Conservation (phyloP, 495 filamentous ascomycete species). For the Sabuloglossum arenarium region DNA sequence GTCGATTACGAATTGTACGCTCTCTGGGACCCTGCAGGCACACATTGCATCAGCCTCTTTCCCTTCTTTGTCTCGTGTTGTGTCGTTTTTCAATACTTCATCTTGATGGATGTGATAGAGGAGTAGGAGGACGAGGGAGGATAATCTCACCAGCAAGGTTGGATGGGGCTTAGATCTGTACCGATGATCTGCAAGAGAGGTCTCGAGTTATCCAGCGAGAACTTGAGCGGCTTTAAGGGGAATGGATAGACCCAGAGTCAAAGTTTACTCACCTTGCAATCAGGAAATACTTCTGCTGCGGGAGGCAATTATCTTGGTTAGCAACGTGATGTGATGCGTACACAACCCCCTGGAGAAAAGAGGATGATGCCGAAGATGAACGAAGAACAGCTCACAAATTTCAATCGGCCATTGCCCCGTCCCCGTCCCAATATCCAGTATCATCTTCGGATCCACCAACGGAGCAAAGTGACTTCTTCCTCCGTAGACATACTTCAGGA, state of each 20-base stretch:
- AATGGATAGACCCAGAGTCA: too few relatives aligned
- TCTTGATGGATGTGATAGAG: not conserved
- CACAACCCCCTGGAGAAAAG: too few relatives aligned
- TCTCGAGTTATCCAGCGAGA: too few relatives aligned
- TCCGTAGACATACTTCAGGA: not conserved
- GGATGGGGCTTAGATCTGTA: slow-evolving; percentile 15
- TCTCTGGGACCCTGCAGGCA: slow-evolving; percentile 20
- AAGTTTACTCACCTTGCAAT: slow-evolving; percentile 5
- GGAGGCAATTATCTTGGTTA: not conserved
- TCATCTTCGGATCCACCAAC: slow-evolving; percentile 27
- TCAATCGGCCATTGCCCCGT: slow-evolving; percentile 56
- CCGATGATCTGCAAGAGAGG: slow-evolving; percentile 8
- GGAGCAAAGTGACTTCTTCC: slow-evolving; percentile 31
- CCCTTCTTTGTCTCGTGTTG: not conserved
- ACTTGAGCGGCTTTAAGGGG: too few relatives aligned
- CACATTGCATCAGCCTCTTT: not conserved
- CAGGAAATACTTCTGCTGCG: not conserved
- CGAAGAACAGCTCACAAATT: not conserved
- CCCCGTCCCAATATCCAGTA: slow-evolving; percentile 49
- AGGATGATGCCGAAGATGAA: too few relatives aligned
- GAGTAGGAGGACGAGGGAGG: not conserved
- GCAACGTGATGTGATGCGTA: too few relatives aligned
- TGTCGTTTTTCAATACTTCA: too few relatives aligned
- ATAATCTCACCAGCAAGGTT: slow-evolving; percentile 8
- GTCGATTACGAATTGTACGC: slow-evolving; percentile 33